These are phyloP conservation scores for Physocladia obscura DNA, from an alignment of 192 early-diverging fungal species.

Conservation along the genomic window DNA sequence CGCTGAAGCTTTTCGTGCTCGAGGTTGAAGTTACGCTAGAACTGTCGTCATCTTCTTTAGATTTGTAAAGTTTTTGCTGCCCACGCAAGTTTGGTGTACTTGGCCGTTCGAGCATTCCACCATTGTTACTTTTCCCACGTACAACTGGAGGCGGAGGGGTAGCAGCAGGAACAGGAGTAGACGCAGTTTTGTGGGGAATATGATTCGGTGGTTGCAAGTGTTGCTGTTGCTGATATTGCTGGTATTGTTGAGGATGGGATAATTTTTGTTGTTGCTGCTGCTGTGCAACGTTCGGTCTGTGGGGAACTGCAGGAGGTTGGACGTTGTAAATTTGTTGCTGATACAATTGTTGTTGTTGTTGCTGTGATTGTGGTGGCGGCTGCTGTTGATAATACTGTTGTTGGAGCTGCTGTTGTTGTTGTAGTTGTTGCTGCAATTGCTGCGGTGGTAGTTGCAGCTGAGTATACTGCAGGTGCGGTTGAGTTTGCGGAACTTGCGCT, in stretches of 20 bases:
- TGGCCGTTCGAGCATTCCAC: slow-evolving; percentile 2
- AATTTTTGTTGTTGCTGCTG: too few relatives aligned
- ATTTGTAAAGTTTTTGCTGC: too few relatives aligned
- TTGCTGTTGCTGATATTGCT: too few relatives aligned
- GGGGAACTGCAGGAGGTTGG: too few relatives aligned
- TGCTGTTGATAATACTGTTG: slow-evolving; percentile 7
- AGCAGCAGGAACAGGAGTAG: too few relatives aligned
- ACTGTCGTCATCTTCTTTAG: slow-evolving; percentile 8
- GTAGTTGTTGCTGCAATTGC: neutral
- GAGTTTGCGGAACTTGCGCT: neutral
- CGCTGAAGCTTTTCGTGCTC: slow-evolving; percentile 11
- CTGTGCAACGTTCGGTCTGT: too few relatives aligned
- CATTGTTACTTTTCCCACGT: too few relatives aligned
- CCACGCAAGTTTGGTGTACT: neutral
- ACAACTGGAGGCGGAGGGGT: too few relatives aligned
- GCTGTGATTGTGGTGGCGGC: neutral
- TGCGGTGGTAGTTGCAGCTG: neutral
- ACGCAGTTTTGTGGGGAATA: too few relatives aligned
- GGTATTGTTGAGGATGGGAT: too few relatives aligned
- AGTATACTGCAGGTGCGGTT: neutral
- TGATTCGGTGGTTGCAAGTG: too few relatives aligned
- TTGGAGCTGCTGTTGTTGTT: neutral
- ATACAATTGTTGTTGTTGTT: neutral
- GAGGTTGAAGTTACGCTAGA: slow-evolving; percentile 2
- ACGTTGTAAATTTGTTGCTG: neutral